Base-by-base conservation (phyloP, 179 eudicot species). In the Spinacia oleracea region DNA sequence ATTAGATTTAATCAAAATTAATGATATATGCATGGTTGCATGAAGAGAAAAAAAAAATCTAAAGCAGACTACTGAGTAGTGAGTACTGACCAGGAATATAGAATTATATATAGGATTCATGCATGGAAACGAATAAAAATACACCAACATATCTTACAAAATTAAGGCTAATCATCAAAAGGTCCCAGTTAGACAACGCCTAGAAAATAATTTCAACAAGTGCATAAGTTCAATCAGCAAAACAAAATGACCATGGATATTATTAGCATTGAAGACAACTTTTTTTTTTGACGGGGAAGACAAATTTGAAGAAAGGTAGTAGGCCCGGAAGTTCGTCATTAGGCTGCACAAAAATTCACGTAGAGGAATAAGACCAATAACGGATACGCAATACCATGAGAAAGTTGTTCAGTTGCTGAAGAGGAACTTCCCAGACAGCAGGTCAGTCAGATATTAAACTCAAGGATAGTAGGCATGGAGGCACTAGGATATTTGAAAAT, bases 1-100 rank as follows among this genome's bases (percentile, higher is more conserved):
- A 27, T 48, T 31, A 51, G 0, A 64, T 34, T 6, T 50, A 25
- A 29, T 16, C 53, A 43, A n/a, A 48, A 27, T 9, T 11, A 46
- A 29, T 27, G 58, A 68, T 9, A n/a, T 1, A 18, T 29, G 48
- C 1, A 50, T 7, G 25, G 7, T 2, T 16, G 11, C n/a, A n/a
- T n/a, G n/a, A n/a, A n/a, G n/a, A n/a, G n/a, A n/a, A n/a, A 70
- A 46, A 43, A 70, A 32, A 29, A 69, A 69, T 23, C 6, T 18
- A 68, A 9, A 50, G 5, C 38, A 70, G 58, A 48, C 32, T 38
- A 56, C n/a, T n/a, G n/a, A n/a, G n/a, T n/a, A n/a, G n/a, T n/a
- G n/a, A n/a, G n/a, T n/a, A 25, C 18, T 40, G 50, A 68, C 50
- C n/a, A 72, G 45, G 29, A 51, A 72, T 53, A 72, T 51, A 29